phyloP scores from a whole-genome alignment of 2,329 filamentous ascomycete species.

The Byssochlamys sp. region DNA sequence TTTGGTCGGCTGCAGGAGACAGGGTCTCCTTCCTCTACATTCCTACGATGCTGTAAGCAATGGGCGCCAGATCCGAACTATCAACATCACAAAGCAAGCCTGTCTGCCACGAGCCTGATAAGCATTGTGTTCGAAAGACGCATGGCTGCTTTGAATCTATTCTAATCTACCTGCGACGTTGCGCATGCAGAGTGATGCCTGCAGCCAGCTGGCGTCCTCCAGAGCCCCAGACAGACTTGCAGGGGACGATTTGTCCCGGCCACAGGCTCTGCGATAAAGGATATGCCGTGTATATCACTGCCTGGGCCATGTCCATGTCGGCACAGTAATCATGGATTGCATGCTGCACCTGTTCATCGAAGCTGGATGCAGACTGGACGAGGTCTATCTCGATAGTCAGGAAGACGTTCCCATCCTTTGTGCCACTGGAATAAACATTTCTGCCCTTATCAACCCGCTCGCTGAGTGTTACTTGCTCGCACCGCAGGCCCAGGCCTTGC shows the following conservation, averaged over 20 bases:
- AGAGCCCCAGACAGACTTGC: slow-evolving; percentile 31
- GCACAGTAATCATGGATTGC: slow-evolving; percentile 13
- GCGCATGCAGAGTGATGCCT: slow-evolving; percentile 25
- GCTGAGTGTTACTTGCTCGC: slow-evolving; percentile 18
- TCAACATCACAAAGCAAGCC: not conserved
- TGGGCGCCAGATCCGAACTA: not conserved
- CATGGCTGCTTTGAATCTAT: not conserved
- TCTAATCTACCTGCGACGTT: slow-evolving; percentile 1
- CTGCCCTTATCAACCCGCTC: slow-evolving; percentile 8
- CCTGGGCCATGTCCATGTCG: slow-evolving; percentile 14
- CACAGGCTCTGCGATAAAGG: slow-evolving; percentile 13
- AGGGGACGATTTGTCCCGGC: slow-evolving; percentile 33
- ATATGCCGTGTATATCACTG: slow-evolving; percentile 27
- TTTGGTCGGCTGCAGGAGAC: not conserved
- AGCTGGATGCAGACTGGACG: slow-evolving; percentile 7
- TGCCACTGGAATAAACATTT: slow-evolving; percentile 13
- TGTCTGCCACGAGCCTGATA: not conserved
- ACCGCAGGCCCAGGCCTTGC: slow-evolving; percentile 57
- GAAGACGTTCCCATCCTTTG: slow-evolving; percentile 17
- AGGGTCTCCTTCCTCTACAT: not conserved
- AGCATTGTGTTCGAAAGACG: not conserved
- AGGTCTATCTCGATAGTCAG: slow-evolving; percentile 22
- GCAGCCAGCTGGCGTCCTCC: slow-evolving; percentile 25
- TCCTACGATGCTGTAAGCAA: not conserved
- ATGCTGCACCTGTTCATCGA: slow-evolving; percentile 16